These are phyloP conservation scores for Backusella parvicylindrica DNA, from an alignment of 192 early-diverging fungal species.

Conservation along the genomic window DNA sequence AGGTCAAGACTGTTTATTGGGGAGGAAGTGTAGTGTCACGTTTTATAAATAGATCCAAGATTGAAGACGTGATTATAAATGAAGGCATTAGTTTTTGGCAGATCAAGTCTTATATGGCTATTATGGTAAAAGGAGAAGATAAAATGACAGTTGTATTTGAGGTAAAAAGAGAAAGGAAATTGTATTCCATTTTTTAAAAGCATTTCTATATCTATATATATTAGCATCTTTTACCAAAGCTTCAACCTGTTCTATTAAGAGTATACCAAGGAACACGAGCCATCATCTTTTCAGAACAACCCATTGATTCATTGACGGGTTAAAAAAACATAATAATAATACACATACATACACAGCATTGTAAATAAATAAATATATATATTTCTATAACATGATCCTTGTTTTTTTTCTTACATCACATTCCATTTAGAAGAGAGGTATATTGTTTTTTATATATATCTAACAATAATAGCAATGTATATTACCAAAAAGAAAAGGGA, in stretches of 20 bases:
- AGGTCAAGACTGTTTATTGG: constrained; percentile 57
- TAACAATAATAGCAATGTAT: no score
- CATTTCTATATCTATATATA: not conserved
- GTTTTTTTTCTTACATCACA: no score
- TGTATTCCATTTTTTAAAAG: not conserved
- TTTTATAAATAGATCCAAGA: constrained; percentile 64
- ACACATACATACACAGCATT: no score
- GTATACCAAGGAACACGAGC: constrained; percentile 51
- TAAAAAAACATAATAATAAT: not conserved
- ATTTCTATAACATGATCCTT: no score
- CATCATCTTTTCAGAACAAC: constrained; percentile 44
- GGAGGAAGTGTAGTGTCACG: constrained; percentile 41
- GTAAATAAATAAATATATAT: not conserved
- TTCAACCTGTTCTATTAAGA: constrained; percentile 41
- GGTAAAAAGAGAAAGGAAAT: constrained; percentile 32
- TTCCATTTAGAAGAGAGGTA: not conserved
- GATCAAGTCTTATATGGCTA: constrained; percentile 69
- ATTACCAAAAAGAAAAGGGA: not conserved
- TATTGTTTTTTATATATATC: not conserved
- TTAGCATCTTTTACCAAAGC: constrained; percentile 49
- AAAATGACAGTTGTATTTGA: constrained; percentile 68
- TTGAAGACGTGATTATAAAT: constrained; percentile 71
- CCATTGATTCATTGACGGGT: not conserved
- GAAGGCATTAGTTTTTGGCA: constrained; percentile 73
- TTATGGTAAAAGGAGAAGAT: constrained; percentile 58